Base-by-base conservation (phyloP, 1,284 basidiomycete species). In the Cutaneotrichosporon mucoides region DNA sequence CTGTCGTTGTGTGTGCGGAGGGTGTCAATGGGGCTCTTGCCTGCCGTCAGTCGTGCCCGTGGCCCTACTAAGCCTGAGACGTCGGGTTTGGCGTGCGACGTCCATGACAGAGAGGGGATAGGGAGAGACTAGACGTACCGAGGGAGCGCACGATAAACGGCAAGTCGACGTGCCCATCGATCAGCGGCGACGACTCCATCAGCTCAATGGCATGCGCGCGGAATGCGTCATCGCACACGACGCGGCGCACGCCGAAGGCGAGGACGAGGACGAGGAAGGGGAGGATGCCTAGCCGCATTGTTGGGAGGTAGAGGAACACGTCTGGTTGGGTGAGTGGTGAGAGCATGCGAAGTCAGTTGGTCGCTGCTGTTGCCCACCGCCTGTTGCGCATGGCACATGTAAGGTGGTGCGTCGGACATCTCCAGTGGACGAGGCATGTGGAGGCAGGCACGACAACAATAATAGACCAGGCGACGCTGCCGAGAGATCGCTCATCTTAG, bases 91-190 rank as follows among this genome's bases (percentile, higher is more conserved):
- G 24, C 24, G 24, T 24, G 24, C 24, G 24, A 24, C 24, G 24
- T 24, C 24, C 24, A 24, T 24, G 24, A 24, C 24, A 24, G 24
- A 24, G 24, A 24, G 24, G 24, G 24, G 24, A 24, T 24, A 24
- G 24, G 24, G 24, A 24, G 24, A 24, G 24, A 24, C 24, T 24
- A 24, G n/a, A 24, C 42, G 36, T 43, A 37, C 56, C 56, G 5
- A 58, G 36, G 1, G 42, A 40, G 24, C 51, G 51, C 35, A 58
- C 38, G 38, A 58, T 47, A 61, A 66, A 56, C 61, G 65, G 13
- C 66, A 73, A 33, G 61, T 65, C 38, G 60, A 72, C 54, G 15
- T 68, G 33, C 53, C 68, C 48, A 62, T 72, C 45, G 44, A 56
- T 4, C 64, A 71, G 57, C 10, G 56, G 44, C 2, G 35, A n/a